phyloP scores from a whole-genome alignment of 352 stramenopile species.

The Phytopythium mirpurense region DNA sequence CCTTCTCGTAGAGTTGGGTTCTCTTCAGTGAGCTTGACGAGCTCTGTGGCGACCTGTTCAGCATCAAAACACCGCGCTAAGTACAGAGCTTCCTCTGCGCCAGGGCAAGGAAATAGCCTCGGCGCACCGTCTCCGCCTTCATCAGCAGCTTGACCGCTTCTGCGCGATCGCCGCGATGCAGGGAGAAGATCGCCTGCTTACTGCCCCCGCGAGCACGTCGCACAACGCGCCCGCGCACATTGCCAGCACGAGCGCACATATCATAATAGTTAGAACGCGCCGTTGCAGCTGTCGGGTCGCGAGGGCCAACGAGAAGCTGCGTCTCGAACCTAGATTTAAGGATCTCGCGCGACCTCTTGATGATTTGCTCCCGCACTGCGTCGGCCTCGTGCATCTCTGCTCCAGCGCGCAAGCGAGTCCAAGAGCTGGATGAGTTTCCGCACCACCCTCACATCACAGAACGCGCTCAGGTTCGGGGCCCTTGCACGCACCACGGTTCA shows the following conservation, averaged over 20 bases:
- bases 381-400: slow-evolving; percentile 91
- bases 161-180: slow-evolving; percentile 83
- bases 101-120: not conserved
- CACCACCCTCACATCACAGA: too few relatives aligned
- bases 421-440: too few relatives aligned
- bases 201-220: slow-evolving; percentile 19
- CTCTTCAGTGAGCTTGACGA: slow-evolving; percentile 76
- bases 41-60: slow-evolving; percentile 55
- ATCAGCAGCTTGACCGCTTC: slow-evolving; percentile 47
- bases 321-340: slow-evolving; percentile 83
- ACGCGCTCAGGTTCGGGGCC: too few relatives aligned
- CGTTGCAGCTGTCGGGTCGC: not conserved
- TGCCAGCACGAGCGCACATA: not conserved
- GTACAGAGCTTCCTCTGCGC: not conserved
- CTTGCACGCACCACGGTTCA: slow-evolving; percentile 30
- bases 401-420: not conserved
- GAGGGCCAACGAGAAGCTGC: not conserved
- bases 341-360: slow-evolving; percentile 93
- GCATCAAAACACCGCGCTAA: not conserved
- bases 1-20: slow-evolving; percentile 81
- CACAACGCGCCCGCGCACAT: not conserved
- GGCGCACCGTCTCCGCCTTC: slow-evolving; percentile 44
- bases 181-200: slow-evolving; percentile 93
- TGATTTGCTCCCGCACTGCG: slow-evolving; percentile 90
- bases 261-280: not conserved